Evolutionary conservation across 768 basidiomycete species (phyloP), one percentile per base, ranked within the genome.

Genomic region (Lanmaoa rubissima): DNA sequence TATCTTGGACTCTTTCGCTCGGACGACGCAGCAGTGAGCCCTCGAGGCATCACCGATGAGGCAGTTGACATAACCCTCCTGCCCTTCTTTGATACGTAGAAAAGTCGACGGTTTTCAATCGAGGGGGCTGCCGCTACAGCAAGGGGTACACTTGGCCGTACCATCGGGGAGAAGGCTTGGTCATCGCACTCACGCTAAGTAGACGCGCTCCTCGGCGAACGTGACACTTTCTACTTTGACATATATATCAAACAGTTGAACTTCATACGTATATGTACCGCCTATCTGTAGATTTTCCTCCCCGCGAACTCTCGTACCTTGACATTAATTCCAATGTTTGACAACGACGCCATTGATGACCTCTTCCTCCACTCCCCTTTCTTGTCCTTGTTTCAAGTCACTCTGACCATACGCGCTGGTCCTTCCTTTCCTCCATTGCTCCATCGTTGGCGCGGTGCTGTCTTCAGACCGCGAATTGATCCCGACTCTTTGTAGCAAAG

Each of bases 291-390:
- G 28, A 28, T 28, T 14, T 13, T 35, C 32, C 6, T 34, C 24
- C 31, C 39, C n/a, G 8, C 16, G 8, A 24, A 45, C 9, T 5
- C 19, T 10, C 32, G 16, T 21, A 41, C 34, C 19, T 19, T 3
- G 34, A 5, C 4, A 5, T 62, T 58, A 86, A 60, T 77, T 84
- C 60, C 82, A 85, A 56, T 84, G 82, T 61, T 79, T 81, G 9
- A 85, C 82, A 5, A 82, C 56, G 1, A 85, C 74, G 0, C 83
- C 83, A 19, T 76, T 78, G 46, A 85, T 73, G 42, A 80, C 58
- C 60, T 85, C 83, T 61, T 83, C 81, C 59, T 86, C 82, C 1
- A 81, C 76, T 1, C 74, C 75, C 1, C 74, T 71, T 19, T 76
- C 77, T 41, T 57, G 67, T n/a, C 73, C 68, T 34, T 69, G 68